phyloP scores from a whole-genome alignment of 202 grass and related monocot genomes.

The Carex arenaria region DNA sequence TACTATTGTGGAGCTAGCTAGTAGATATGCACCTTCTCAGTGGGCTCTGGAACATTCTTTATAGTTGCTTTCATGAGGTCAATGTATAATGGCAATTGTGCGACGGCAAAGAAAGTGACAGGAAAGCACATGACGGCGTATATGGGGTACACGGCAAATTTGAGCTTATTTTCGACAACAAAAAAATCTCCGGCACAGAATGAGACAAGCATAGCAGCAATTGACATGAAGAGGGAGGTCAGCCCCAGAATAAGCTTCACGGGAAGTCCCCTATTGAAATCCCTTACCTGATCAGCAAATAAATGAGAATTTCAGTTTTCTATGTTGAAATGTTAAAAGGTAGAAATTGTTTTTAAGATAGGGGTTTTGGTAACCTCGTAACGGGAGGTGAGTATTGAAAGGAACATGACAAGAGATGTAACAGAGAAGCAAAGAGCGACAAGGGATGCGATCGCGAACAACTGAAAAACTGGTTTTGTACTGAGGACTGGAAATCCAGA shows the following conservation, averaged over 20 bases:
- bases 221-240: slow-evolving; percentile 14
- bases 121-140: slow-evolving; percentile 8
- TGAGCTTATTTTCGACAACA: background rate
- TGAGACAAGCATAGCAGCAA: background rate
- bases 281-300: background rate
- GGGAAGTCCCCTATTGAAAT: background rate
- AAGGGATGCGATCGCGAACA: background rate
- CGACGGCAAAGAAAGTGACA: background rate
- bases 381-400: slow-evolving; percentile 19
- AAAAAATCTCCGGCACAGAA: slow-evolving; percentile 8
- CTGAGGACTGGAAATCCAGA: slow-evolving; percentile 15
- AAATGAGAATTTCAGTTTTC: background rate
- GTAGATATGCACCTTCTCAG: background rate
- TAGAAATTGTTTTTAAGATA: background rate
- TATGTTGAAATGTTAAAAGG: background rate
- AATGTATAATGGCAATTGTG: background rate
- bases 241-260: slow-evolving; percentile 4
- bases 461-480: background rate
- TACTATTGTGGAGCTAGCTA: background rate
- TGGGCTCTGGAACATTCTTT: background rate
- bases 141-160: background rate
- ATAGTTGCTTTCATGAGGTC: slow-evolving; percentile 1
- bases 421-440: slow-evolving; percentile 15
- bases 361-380: background rate
- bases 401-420: slow-evolving; percentile 26